Percentiles rank a stretch among this genome's conserved stretches.
Conservation (phyloP, 2,329 filamentous ascomycete species). For the Microdochium bolleyi region DNA sequence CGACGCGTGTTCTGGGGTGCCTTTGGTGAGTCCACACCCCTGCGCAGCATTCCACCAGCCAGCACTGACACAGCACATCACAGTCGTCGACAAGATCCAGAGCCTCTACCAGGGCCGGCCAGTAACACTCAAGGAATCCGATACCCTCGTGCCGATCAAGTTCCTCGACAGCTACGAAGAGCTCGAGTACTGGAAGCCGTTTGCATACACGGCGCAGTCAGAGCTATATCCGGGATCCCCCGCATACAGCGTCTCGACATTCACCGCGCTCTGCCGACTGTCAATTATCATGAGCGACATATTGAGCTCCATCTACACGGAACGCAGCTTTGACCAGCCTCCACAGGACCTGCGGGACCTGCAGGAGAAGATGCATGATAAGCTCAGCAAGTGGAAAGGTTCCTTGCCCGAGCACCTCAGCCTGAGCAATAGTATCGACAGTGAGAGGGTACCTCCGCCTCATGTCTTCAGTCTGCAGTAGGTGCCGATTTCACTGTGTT, state of each 20-base stretch:
- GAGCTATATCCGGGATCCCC: constrained; percentile 23
- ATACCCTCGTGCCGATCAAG: constrained; percentile 35
- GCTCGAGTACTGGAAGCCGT: constrained; percentile 40
- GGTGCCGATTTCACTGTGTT: too few relatives aligned
- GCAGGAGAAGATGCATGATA: constrained; percentile 26
- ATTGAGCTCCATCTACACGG: constrained; percentile 34
- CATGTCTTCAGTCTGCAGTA: constrained; percentile 33
- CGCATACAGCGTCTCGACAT: constrained; percentile 33
- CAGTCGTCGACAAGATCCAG: constrained; percentile 42
- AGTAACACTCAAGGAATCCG: constrained; percentile 33
- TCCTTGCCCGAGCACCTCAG: constrained; percentile 31
- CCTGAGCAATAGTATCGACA: constrained; percentile 21
- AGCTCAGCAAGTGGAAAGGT: constrained; percentile 32
- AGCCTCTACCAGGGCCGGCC: constrained; percentile 46
- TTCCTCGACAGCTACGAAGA: constrained; percentile 45
- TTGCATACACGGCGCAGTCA: constrained; percentile 24
- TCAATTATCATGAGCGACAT: constrained; percentile 38
- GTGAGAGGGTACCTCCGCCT: constrained; percentile 26
- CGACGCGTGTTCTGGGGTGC: constrained; percentile 56
- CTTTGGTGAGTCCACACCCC: constrained; percentile 22
- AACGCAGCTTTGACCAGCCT: constrained; percentile 26
- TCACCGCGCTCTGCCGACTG: constrained; percentile 30
- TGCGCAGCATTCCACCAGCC: too few relatives aligned
- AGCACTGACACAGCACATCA: not conserved
- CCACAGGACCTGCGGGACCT: constrained; percentile 25